Percentiles rank a stretch among this genome's conserved stretches.
These are phyloP conservation scores for Fusarium citri DNA, from an alignment of 2,329 filamentous ascomycete species.

Conservation along the genomic window DNA sequence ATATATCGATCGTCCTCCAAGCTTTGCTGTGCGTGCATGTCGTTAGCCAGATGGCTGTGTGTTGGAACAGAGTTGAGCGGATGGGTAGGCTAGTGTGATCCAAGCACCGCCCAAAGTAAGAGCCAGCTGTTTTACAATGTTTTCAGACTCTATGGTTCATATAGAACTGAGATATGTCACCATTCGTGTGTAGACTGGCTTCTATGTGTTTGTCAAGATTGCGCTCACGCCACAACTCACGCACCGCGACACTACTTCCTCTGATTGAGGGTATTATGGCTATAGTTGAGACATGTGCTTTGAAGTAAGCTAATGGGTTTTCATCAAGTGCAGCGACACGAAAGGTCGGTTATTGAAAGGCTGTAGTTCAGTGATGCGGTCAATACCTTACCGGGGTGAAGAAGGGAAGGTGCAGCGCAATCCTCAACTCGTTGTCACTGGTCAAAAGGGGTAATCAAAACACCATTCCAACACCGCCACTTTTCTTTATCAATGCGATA, in stretches of 20 bases:
- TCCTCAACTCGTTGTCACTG: not conserved
- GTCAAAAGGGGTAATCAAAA: not conserved
- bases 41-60: not conserved
- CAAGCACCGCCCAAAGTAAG: not conserved
- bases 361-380: not conserved
- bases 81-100: not conserved
- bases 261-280: not conserved
- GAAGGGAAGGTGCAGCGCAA: not conserved
- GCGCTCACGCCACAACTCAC: not conserved
- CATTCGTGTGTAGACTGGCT: not conserved
- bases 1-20: not conserved
- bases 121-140: no score
- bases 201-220: not conserved
- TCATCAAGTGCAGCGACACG: rapidly evolving
- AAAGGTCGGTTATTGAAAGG: not conserved
- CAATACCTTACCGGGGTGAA: not conserved
- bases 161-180: no score
- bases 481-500: not conserved
- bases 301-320: not conserved
- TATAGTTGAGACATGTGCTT: not conserved
- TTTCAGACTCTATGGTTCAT: no score
- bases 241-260: not conserved
- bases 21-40: not conserved
- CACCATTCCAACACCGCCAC: not conserved
- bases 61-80: not conserved